Evolutionary conservation across 176 grass and related monocot genomes (phyloP), one percentile per base, ranked within the genome.

Genomic region (Eragrostis curvula): DNA sequence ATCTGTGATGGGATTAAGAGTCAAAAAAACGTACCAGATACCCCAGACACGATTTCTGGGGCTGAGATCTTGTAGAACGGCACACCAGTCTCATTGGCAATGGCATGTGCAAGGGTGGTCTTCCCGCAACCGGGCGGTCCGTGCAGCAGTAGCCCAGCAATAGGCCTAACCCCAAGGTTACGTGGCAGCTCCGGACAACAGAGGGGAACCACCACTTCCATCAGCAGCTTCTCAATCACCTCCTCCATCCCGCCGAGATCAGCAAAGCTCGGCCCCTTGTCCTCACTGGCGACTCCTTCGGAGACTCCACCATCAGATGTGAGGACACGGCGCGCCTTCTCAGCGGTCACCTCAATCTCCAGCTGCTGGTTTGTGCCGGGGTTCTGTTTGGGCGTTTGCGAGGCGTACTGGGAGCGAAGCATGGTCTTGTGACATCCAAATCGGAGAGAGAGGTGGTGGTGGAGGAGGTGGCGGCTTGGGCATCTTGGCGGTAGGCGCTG

Each of bases 1-100:
- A 50, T 51, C 28, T 32, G 27, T 29, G 28, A 49, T 27, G 76
- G n/a, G n/a, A n/a, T n/a, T n/a, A 27, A 40, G 61, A 10, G 16
- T 39, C 9, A n/a, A 55, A 39, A 66, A 2, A 50, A 5, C 62
- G 42, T 85, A 98, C 92, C 96, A 39, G 96, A 95, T 11, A 95
- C 92, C 1, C 96, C 92, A 12, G 90, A 93, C 2, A 98, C 88
- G 0, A 98, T 82, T 57, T 98, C 96, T 0, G 96, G 87, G 0
- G 96, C 92, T 0, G 90, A 95, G 11, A 98, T 98, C 84, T 98
- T 98, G 70, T 98, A n/a, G n/a, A n/a, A n/a, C n/a, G n/a, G n/a
- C n/a, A n/a, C n/a, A n/a, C n/a, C n/a, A n/a, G n/a, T n/a, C 90
- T 95, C 96, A 8, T 98, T 98, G 3, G 90, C 90, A 8, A 98